Base-by-base conservation (phyloP, 2,329 filamentous ascomycete genomes). In the Fusarium zealandicum region DNA sequence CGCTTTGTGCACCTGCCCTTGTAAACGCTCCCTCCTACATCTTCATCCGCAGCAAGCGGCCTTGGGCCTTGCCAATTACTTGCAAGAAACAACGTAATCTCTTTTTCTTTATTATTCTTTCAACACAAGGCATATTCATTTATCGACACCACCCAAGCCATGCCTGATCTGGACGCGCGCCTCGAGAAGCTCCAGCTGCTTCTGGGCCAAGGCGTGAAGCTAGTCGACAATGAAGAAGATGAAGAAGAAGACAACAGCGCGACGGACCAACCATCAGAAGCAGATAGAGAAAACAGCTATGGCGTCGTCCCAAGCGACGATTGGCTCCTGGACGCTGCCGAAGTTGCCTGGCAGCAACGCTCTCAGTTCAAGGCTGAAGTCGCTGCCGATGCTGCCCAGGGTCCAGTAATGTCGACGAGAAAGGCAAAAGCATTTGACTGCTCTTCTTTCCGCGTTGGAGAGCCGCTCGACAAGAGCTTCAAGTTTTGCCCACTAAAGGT, bases 401-500 rank as follows among this genome's bases (percentile, higher is more conserved):
- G 50, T 35, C 47, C 17, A 11, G 49, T 45, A 12, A 44, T 51
- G 9, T 59, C 35, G 17, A 30, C 37, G 13, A 53, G 49, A 13
- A 52, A 54, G 38, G 28, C 42, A 6, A 40, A 42, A 4, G 62
- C 67, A 1, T 65, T 69, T 20, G 67, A 72, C 47, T 62, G 42
- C 36, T 58, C 59, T 6, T 31, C 30, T 2, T 70, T 73, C 36
- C 48, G 38, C 4, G 46, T 58, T 7, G 71, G 69, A 1, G 59
- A 73, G 17, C 43, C 60, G 2, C 43, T 68, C 5, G 55, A 63
- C 2, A 43, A 67, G 10, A 43, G 64, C 1, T 68, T 73, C 13
- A 41, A 48, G 1, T 82, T 87, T 59, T 78, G 77, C 32, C 75
- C 82, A 0, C 85, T 81, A 77, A 74, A 75, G 18, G 73, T 84